Evolutionary conservation across 805 yeast species (phyloP), one percentile per base, ranked within the genome.

Genomic region (Lachancea waltii): DNA sequence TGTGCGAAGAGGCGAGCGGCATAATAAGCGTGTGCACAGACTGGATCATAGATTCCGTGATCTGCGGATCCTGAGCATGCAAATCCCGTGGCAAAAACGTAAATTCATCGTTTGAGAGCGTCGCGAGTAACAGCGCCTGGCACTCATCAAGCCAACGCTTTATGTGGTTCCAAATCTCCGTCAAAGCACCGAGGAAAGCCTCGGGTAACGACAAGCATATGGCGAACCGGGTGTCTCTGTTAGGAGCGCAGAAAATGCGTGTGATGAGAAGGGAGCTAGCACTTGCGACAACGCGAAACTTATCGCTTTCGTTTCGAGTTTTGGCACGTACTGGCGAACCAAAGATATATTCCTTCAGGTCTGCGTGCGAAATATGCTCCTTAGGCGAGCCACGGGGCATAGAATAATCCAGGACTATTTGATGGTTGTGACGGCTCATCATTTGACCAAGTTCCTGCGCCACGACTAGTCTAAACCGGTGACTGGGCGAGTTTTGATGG

Each of bases 361-460:
- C 63, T 38, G 48, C 55, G 2, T 51, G 51, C 29, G 63, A 48
- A 17, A 60, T 56, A 23, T 51, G 54, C 15, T 49, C 53, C 44
- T 54, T 47, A 9, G 43, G 39, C 15, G 42, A 38, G 0, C 53
- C 43, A 17, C 44, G 43, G 22, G 48, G 43, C 38, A 47, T 50
- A 4, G 55, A 48, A 25, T 60, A 53, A 41, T 67, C 71, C 36
- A 59, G 50, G 7, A 54, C 44, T 0, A 60, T 45, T 26, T 48
- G 57, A 39, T 62, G 59, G 41, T 64, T 64, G 41, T 63, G 57
- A 26, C 61, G 52, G 36, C 60, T 51, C 30, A 61, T 54, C 28
- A 62, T 45, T 23, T 59, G 63, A 3, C 67, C 68, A 4, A 63
- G 58, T 35, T 64, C 70, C 36, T 63, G 64, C 1, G 64, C 58